These are phyloP conservation scores for Colletotrichum truncatum DNA, from an alignment of 2,329 filamentous ascomycete genomes.

Conservation along the genomic window DNA sequence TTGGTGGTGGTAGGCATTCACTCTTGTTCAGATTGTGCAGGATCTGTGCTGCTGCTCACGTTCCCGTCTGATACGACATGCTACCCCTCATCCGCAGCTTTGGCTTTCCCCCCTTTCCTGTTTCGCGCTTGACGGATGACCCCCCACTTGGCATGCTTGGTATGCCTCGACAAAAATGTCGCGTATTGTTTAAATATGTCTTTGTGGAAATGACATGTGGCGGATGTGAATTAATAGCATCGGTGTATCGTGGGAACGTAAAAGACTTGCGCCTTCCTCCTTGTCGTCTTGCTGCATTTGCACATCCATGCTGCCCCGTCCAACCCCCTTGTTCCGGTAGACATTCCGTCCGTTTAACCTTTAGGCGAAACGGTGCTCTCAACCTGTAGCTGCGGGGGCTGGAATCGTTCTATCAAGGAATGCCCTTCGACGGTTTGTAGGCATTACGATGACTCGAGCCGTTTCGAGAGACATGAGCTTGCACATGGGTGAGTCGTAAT, in stretches of 20 bases:
- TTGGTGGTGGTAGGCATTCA: neutral
- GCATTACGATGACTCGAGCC: constrained; percentile 27
- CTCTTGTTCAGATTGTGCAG: constrained; percentile 3
- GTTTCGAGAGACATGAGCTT: constrained; percentile 22
- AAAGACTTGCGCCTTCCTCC: neutral
- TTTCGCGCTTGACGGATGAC: constrained; percentile 15
- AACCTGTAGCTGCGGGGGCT: constrained; percentile 14
- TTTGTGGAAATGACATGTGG: constrained; percentile 4
- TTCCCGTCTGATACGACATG: constrained; percentile 1
- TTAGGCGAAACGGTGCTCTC: constrained; percentile 23
- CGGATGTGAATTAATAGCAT: neutral
- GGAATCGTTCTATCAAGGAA: constrained; percentile 18
- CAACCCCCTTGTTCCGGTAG: constrained; percentile 20
- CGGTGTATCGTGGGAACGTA: neutral
- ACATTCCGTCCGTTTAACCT: constrained; percentile 19
- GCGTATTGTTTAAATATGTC: neutral
- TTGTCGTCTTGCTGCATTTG: neutral
- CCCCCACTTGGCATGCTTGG: constrained; percentile 12
- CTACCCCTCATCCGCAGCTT: constrained; percentile 8
- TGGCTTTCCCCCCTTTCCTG: neutral
- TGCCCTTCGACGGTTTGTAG: constrained; percentile 14
- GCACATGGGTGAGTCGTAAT: constrained; percentile 11
- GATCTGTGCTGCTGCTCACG: neutral
- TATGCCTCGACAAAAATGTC: neutral
- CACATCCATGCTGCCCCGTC: constrained; percentile 17